phyloP scores from a whole-genome alignment of 768 basidiomycete genomes.

The Lentinula detonsa region DNA sequence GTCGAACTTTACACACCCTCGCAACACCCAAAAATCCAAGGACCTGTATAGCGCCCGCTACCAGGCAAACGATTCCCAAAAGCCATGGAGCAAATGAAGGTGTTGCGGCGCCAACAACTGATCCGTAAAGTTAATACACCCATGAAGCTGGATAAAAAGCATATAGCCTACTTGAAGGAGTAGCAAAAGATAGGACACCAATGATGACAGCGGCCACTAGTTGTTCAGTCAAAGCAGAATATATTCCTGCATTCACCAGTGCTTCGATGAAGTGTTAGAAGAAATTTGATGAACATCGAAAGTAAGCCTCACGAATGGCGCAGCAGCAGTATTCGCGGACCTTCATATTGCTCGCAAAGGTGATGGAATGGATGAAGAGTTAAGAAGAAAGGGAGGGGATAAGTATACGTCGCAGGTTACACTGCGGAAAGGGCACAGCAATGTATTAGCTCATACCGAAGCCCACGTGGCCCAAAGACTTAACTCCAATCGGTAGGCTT shows the following conservation, averaged over 20 bases:
- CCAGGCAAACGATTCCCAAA: slow-evolving; percentile 71
- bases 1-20: slow-evolving; percentile 38
- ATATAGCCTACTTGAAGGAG: slow-evolving; percentile 63
- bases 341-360: slow-evolving; percentile 41
- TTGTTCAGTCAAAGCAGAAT: slow-evolving; percentile 74
- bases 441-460: not conserved
- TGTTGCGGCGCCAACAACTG: slow-evolving; percentile 84
- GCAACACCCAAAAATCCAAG: slow-evolving; percentile 85
- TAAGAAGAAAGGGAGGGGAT: slow-evolving; percentile 10
- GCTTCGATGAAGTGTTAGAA: slow-evolving; percentile 19
- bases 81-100: slow-evolving; percentile 72
- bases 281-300: not conserved
- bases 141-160: not conserved
- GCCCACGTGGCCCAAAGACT: not conserved
- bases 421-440: slow-evolving; percentile 1
- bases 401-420: not conserved
- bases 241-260: slow-evolving; percentile 85
- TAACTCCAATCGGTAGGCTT: slow-evolving; percentile 12
- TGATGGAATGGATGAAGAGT: not conserved
- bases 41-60: slow-evolving; percentile 70
- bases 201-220: slow-evolving; percentile 57
- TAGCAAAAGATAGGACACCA: slow-evolving; percentile 70
- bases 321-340: slow-evolving; percentile 88
- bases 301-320: slow-evolving; percentile 51
- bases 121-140: not conserved